Base-by-base conservation (phyloP, 148 eudicot genomes). In the Nyssa sinensis region DNA sequence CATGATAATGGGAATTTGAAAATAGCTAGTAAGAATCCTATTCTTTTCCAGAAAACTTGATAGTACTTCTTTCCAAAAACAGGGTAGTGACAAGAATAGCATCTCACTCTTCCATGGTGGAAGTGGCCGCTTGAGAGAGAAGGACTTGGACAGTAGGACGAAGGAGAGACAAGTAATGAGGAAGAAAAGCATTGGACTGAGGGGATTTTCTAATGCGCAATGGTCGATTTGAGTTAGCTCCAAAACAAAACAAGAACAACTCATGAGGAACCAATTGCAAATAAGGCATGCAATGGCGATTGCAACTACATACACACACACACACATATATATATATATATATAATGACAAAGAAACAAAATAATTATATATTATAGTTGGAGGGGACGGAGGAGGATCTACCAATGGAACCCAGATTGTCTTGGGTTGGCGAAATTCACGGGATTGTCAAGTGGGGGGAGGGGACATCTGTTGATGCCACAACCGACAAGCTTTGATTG, bases 151-250 rank as follows among this genome's bases (percentile, higher is more conserved):
- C 28, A 89, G 75, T 17, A 91, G 67, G 65, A 91, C 71, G 85
- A 89, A 84, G 64, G 87, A 88, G 70, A 86, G 75, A 78, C 88
- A 91, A 64, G 86, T 84, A 6, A 91, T 71, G 78, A 93, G 64
- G 81, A 89, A 83, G 74, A 88, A 72, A 74, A 91, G 67, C 98
- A 93, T 91, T 77, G 55, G 59, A 12, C 21, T 49, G 21, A 33
- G 64, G 60, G 23, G 19, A 24, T 17, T 34, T 25, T 34, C n/a
- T 51, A 59, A 16, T 34, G 27, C n/a, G n/a, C n/a, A n/a, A n/a
- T n/a, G 64, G 78, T 60, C 34, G 49, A 2, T 33, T 21, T 14
- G 24, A 30, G 27, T 71, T n/a, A 37, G 60, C 41, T 24, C 29
- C n/a, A 32, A 64, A 35, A 62, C 3, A 33, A 32, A 57, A 3